Base-by-base conservation (phyloP, 805 yeast genomes). In the Hanseniaspora pseudoguilliermondii region DNA sequence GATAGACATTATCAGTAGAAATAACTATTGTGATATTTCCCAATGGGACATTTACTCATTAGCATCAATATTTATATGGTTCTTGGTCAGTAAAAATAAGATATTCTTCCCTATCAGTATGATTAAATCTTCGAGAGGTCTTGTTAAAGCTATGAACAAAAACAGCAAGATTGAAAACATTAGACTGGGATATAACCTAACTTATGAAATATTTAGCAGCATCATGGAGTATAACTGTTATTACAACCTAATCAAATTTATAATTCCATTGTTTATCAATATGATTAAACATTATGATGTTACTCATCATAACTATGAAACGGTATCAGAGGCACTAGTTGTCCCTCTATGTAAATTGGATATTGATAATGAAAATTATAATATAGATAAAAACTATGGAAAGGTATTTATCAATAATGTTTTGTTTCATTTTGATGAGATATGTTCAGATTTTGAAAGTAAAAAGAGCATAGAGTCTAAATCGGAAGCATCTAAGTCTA, bases 1-100 rank as follows among this genome's bases (percentile, higher is more conserved):
- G 46, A 68, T 71, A 51, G 75, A 71, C 58, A 75, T 82, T 41
- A 75, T 80, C 25, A 74, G 72, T 36, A 69, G 83, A 58, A 78
- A 79, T 62, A 81, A 80, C 63, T 70, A 78, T 49, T 68, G 79
- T 42, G 82, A 81, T 73, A 70, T 81, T 43, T 80, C 82, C 47
- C 84, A 81, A 65, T 80, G 84, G 84, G 82, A 80, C 65, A 69
- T 81, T 35, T 72, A 72, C 55, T 68, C 71, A 6, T 63, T 75
- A 54, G 75, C 74, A 2, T 68, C 77, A 2, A 66, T 74, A 3
- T 73, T 69, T 52, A 60, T 76, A 11, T 69, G 73, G 57, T 76
- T 73, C 54, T 64, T 86, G 38, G 70, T 74, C 57, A 79, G 75
- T 38, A 72, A 82, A 38, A 78, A 83, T 0, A 60, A 62, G 13